Conservation (phyloP, 305 asterid species). For the Fraxinus greggii region DNA sequence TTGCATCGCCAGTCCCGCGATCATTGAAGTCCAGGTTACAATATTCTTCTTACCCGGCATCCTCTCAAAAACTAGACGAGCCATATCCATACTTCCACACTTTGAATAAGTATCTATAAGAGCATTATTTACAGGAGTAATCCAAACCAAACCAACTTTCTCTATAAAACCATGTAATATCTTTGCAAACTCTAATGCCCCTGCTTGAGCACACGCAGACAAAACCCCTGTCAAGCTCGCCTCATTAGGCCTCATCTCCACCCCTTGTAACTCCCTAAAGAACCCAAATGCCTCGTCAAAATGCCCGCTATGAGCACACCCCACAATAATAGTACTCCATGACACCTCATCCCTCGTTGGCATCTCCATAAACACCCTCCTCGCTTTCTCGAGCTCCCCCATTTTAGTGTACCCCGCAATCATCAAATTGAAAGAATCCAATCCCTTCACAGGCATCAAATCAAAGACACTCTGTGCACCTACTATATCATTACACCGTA, state of each 20-base stretch:
- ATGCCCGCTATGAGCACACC: slow-evolving; percentile 49
- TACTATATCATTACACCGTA: slow-evolving; percentile 45
- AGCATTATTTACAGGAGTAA: slow-evolving; percentile 67
- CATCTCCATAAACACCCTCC: slow-evolving; percentile 53
- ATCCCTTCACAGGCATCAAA: slow-evolving; percentile 54
- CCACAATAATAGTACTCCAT: slow-evolving; percentile 78
- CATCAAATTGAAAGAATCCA: slow-evolving; percentile 69
- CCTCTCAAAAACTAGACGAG: slow-evolving; percentile 57
- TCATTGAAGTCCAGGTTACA: slow-evolving; percentile 75
- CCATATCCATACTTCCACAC: slow-evolving; percentile 69
- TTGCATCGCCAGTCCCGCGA: slow-evolving; percentile 73
- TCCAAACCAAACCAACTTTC: slow-evolving; percentile 62
- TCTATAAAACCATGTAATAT: slow-evolving; percentile 58
- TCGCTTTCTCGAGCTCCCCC: slow-evolving; percentile 55
- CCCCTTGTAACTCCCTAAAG: slow-evolving; percentile 52
- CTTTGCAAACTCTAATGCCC: slow-evolving; percentile 62
- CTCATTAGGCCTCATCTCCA: slow-evolving; percentile 60
- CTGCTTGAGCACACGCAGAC: slow-evolving; percentile 83
- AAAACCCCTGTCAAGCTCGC: slow-evolving; percentile 72
- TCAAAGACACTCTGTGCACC: slow-evolving; percentile 53
- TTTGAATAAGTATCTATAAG: slow-evolving; percentile 73
- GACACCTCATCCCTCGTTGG: slow-evolving; percentile 59
- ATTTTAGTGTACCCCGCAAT: slow-evolving; percentile 62
- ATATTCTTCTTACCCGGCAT: slow-evolving; percentile 56
- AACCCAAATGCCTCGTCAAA: slow-evolving; percentile 49